Evolutionary conservation across 495 filamentous ascomycete genomes (phyloP).

Genomic region (Alectoria sarmentosa): DNA sequence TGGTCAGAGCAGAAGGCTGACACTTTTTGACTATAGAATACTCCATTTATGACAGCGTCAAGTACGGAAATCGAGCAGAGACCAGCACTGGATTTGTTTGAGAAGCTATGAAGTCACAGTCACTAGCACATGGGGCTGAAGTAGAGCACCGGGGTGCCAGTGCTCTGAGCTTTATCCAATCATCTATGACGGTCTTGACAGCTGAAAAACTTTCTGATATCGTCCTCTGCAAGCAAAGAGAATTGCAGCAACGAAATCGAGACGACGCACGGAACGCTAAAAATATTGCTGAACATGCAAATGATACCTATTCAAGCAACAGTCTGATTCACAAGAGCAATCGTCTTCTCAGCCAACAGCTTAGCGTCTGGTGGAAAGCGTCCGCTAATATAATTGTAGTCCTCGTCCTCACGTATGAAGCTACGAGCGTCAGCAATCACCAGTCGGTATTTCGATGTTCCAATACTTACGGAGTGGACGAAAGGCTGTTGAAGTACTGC

Average conservation of each 20-base stretch:
- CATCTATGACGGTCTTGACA: too few relatives aligned
- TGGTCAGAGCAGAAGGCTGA: too few relatives aligned
- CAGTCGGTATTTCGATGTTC: background rate
- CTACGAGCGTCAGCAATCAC: constrained; percentile 25
- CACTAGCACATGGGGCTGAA: too few relatives aligned
- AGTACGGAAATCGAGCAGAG: too few relatives aligned
- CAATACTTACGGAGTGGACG: constrained; percentile 40
- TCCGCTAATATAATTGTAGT: constrained; percentile 48
- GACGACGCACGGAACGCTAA: background rate
- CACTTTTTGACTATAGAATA: too few relatives aligned
- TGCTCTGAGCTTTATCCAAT: too few relatives aligned
- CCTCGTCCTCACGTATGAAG: constrained; percentile 44
- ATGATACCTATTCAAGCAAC: background rate
- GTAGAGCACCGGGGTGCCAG: too few relatives aligned
- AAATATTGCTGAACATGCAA: background rate
- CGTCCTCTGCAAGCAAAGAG: too few relatives aligned
- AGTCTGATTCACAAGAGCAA: constrained; percentile 36
- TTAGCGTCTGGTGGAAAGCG: constrained; percentile 45
- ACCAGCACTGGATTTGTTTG: too few relatives aligned
- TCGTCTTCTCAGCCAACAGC: constrained; percentile 39
- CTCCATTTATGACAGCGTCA: too few relatives aligned
- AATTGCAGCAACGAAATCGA: background rate
- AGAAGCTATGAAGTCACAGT: too few relatives aligned
- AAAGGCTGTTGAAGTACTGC: constrained; percentile 44
- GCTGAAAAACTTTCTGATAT: too few relatives aligned